Evolutionary conservation across 2,329 filamentous ascomycete species (phyloP).

Genomic region (Colletotrichum tofieldiae): DNA sequence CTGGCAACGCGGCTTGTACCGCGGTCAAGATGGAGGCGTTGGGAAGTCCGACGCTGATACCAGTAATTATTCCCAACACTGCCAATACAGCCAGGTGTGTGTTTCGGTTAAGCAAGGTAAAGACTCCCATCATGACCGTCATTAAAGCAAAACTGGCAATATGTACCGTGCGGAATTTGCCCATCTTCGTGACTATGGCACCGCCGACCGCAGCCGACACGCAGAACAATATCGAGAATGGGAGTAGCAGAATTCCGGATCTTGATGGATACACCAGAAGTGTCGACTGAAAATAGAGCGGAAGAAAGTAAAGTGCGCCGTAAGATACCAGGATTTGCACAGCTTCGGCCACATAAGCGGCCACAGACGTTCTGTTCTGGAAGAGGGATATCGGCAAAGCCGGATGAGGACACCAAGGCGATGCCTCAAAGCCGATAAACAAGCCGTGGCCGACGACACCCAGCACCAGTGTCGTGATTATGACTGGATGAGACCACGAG

Average conservation of each 20-base stretch:
- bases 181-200: conserved; percentile 51
- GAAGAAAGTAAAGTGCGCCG: conserved; percentile 59
- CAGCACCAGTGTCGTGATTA: conserved; percentile 55
- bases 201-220: conserved; percentile 48
- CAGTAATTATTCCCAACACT: conserved; percentile 59
- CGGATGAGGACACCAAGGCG: conserved; percentile 47
- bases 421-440: conserved; percentile 56
- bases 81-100: conserved; percentile 47
- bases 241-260: conserved; percentile 54
- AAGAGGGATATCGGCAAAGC: conserved; percentile 63
- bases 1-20: conserved; percentile 66
- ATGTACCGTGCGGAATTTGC: conserved; percentile 54
- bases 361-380: conserved; percentile 70
- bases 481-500: not conserved
- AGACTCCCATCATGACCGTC: conserved; percentile 53
- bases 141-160: conserved; percentile 54
- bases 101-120: conserved; percentile 54
- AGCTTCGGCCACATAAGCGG: conserved; percentile 77
- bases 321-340: conserved; percentile 77
- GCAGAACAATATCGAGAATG: conserved; percentile 53
- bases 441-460: conserved; percentile 53
- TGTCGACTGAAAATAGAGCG: conserved; percentile 63
- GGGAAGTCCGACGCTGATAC: conserved; percentile 59
- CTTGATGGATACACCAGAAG: conserved; percentile 59
- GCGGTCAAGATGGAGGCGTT: conserved; percentile 61